These are phyloP conservation scores for Tolypocladium tropicale DNA, from an alignment of 2,329 filamentous ascomycete genomes.

Conservation along the genomic window DNA sequence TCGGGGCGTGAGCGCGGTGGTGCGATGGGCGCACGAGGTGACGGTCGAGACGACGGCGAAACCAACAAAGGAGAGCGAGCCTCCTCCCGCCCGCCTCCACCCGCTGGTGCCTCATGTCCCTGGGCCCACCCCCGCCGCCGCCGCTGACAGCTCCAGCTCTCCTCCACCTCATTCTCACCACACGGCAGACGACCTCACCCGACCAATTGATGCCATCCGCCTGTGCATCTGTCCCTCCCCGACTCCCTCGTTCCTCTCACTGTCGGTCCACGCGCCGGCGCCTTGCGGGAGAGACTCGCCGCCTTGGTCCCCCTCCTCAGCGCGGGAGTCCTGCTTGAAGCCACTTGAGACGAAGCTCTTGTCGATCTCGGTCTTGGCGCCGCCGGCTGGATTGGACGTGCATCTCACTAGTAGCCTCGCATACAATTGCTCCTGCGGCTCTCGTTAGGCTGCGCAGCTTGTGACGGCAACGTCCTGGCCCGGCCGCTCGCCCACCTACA, in stretches of 20 bases:
- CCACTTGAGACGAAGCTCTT: too few relatives aligned
- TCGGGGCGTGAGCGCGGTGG: background rate
- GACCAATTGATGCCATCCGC: background rate
- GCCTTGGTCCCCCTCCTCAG: background rate
- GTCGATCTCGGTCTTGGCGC: background rate
- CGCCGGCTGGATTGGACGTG: background rate
- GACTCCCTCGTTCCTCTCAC: background rate
- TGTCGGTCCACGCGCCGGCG: background rate
- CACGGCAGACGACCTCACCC: background rate
- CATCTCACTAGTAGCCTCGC: background rate
- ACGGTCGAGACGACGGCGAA: background rate
- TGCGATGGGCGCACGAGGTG: background rate
- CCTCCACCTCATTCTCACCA: background rate
- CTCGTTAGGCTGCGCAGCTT: background rate
- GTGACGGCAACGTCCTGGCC: background rate
- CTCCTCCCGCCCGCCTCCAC: too few relatives aligned
- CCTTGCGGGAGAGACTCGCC: background rate
- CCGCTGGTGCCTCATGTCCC: too few relatives aligned
- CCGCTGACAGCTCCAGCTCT: background rate
- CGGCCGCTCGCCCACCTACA: background rate
- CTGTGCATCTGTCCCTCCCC: too few relatives aligned
- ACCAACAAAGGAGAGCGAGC: too few relatives aligned
- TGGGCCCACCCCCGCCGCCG: background rate
- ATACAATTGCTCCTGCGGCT: background rate
- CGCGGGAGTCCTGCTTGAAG: background rate